Evolutionary conservation across 139 green algal genomes (phyloP), one percentile per base, ranked within the genome.

Genomic region (Chlamydomonas schloesseri): DNA sequence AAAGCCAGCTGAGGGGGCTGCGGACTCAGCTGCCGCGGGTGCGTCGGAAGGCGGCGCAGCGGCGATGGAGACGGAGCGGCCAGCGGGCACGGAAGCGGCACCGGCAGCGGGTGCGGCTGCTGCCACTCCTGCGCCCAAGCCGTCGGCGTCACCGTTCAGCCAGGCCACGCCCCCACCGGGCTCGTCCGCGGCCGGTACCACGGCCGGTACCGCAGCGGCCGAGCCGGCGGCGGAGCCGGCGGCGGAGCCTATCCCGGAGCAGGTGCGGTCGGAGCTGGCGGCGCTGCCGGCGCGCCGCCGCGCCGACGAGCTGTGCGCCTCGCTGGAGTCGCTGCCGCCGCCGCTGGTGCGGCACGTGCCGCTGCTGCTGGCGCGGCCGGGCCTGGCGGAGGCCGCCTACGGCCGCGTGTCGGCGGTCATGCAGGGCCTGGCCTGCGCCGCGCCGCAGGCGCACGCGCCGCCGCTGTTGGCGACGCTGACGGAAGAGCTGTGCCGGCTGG

Each of bases 331-430:
- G 36, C 60, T 91, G 76, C 89, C 47, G 13, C 70, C 78, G 14
- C n/a, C 64, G 28, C 88, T 93, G 83, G 57, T 92, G 58, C 78
- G 80, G 82, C 84, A 91, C 75, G 77, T 94, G 53, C 90, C 91
- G 17, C 57, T 55, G 46, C 70, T 94, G 71, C 84, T 95, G 85
- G 73, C 62, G 8, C 73, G 89, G n/a, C 60, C 89, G 29, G 84
- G 91, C 11, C 89, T 98, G 26, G 91, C 91, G 17, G 93, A 97
- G 24, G 29, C 81, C 3, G 82, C 90, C 2, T 97, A 97, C 82
- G 87, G 83, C 18, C 85, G 90, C 9, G 88, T 88, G 18, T 86
- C 78, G 20, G 84, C 82, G 23, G 83, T 96, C 46, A 60, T 98
- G 2, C 91, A 90, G n/a, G 82, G 94, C 47, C 80, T 98, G 3